A percentile compares a stretch with the other conserved stretches of the same genome.
Evolutionary conservation across 305 asterid genomes (phyloP).

Genomic region (Fraxinus ornus): DNA sequence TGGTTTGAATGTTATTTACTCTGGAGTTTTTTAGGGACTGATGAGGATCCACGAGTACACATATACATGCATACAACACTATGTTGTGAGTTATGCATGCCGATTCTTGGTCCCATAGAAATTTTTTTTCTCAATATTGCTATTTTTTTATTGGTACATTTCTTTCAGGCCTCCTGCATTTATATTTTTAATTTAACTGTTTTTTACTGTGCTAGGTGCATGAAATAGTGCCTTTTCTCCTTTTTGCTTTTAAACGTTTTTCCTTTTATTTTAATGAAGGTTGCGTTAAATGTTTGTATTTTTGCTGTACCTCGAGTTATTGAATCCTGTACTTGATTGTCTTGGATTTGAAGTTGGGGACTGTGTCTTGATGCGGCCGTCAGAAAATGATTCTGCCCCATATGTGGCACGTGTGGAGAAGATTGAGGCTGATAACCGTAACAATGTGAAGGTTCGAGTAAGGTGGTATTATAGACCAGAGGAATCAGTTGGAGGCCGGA

Average conservation of each 20-base stretch:
- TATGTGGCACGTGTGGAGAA: conserved; percentile 69
- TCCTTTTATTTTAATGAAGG: neutral
- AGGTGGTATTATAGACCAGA: conserved; percentile 86
- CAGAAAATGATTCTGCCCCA: conserved; percentile 42
- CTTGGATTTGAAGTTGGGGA: conserved; percentile 57
- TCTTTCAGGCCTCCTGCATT: neutral
- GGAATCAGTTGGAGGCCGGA: conserved; percentile 64
- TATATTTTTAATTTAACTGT: neutral
- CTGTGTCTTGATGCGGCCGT: conserved; percentile 61
- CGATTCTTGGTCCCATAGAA: neutral
- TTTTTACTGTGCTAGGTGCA: neutral
- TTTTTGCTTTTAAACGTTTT: neutral
- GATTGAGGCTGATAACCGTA: conserved; percentile 52
- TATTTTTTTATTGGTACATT: neutral
- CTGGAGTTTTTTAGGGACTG: neutral
- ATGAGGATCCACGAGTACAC: neutral
- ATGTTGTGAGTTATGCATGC: neutral
- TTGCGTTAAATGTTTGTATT: neutral
- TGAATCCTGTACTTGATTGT: conserved; percentile 6
- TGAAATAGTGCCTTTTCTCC: neutral
- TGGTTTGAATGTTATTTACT: neutral
- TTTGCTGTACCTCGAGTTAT: conserved; percentile 4
- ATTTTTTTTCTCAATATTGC: neutral
- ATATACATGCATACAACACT: neutral
- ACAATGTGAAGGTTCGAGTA: conserved; percentile 44